Evolutionary conservation across 345 rosid genomes (phyloP).

Genomic region (Hypericum perforatum): DNA sequence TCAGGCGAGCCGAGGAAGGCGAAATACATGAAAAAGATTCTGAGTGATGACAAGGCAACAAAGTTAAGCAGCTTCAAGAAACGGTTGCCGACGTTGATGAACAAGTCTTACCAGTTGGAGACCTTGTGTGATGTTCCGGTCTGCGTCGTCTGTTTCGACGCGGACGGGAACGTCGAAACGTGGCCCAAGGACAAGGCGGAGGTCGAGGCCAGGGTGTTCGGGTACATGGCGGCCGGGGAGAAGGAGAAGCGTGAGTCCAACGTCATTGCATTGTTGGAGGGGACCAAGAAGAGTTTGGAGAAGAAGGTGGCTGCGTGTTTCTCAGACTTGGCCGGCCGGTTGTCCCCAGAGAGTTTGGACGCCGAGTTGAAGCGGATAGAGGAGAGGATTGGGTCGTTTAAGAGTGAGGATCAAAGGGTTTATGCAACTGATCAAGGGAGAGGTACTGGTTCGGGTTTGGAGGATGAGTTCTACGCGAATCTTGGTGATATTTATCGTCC

Average conservation of each 20-base stretch:
- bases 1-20: not conserved
- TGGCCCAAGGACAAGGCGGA: not conserved
- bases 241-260: not conserved
- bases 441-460: too few species aligned
- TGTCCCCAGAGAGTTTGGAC: too few species aligned
- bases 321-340: too few species aligned
- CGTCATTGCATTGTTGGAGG: not conserved
- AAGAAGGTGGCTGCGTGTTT: not conserved
- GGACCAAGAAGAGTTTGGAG: not conserved
- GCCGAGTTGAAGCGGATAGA: too few species aligned
- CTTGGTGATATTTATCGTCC: too few species aligned
- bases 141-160: not conserved
- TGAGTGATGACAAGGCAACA: not conserved
- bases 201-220: not conserved
- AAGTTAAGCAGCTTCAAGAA: not conserved
- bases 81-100: not conserved
- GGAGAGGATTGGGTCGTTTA: too few species aligned
- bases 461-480: too few species aligned
- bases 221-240: not conserved
- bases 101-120: not conserved
- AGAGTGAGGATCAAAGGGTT: too few species aligned
- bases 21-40: not conserved
- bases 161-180: not conserved
- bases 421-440: too few species aligned
- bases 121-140: not conserved